These are phyloP conservation scores for Xylaria sp. DNA, from an alignment of 2,329 filamentous ascomycete genomes.

Conservation along the genomic window DNA sequence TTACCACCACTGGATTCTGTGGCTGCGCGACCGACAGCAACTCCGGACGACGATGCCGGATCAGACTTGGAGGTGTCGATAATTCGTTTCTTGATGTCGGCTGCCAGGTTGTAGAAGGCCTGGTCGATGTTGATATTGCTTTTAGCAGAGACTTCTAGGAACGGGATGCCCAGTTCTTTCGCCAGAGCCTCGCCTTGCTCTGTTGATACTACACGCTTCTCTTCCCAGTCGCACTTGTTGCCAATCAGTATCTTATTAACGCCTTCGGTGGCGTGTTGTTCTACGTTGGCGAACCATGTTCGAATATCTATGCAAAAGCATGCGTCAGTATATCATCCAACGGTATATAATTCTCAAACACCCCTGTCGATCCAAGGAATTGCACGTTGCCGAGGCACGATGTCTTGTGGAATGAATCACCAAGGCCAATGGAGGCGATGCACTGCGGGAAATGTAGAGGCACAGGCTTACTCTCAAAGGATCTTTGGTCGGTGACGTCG, in stretches of 20 bases:
- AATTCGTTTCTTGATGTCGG: slow-evolving; percentile 97
- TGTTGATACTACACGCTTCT: slow-evolving; percentile 93
- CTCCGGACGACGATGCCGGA: slow-evolving; percentile 60
- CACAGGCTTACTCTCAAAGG: slow-evolving; percentile 79
- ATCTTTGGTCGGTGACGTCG: slow-evolving; percentile 95
- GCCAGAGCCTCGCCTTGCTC: slow-evolving; percentile 93
- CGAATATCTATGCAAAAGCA: slow-evolving; percentile 75
- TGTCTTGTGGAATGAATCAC: not conserved
- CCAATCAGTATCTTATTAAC: slow-evolving; percentile 99
- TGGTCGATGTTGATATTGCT: slow-evolving; percentile 99
- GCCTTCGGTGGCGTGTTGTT: slow-evolving; percentile 96
- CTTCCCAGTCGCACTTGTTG: slow-evolving; percentile 99
- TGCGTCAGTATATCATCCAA: slow-evolving; percentile 14
- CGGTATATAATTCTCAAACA: too few relatives aligned
- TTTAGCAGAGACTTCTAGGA: slow-evolving; percentile 98
- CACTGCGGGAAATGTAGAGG: not conserved
- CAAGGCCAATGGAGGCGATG: not conserved
- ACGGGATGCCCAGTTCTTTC: slow-evolving; percentile 94
- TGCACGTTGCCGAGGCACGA: not conserved
- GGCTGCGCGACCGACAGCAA: slow-evolving; percentile 69
- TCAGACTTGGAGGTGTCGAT: slow-evolving; percentile 89
- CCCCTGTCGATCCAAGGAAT: not conserved
- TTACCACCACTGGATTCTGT: slow-evolving; percentile 65
- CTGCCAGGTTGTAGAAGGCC: slow-evolving; percentile 93
- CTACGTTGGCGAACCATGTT: slow-evolving; percentile 99